Evolutionary conservation across 106 monocot species (phyloP).

Genomic region (Dendrobium chrysotoxum): DNA sequence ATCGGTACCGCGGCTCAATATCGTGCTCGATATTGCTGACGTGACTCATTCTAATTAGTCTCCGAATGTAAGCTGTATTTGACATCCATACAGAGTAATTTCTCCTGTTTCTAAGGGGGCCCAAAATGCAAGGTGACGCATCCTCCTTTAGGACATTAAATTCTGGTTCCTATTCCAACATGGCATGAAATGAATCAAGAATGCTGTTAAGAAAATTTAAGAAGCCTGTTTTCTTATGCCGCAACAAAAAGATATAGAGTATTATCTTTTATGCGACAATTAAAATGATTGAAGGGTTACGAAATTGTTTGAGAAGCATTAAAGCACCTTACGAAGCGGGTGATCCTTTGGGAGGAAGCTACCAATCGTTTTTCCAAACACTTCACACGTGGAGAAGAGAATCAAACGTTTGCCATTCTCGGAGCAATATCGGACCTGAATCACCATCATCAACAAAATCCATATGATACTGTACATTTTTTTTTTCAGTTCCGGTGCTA

Average conservation of each 20-base stretch:
- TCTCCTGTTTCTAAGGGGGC: too few relatives aligned
- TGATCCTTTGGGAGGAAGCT: constrained; percentile 69
- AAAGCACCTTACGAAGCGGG: constrained; percentile 49
- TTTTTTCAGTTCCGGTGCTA: background rate
- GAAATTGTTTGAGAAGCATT: background rate
- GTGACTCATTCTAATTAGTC: too few relatives aligned
- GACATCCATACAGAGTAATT: too few relatives aligned
- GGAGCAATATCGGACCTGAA: constrained; percentile 66
- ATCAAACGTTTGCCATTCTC: constrained; percentile 60
- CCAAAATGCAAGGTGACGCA: too few relatives aligned
- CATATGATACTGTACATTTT: background rate
- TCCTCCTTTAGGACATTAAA: too few relatives aligned
- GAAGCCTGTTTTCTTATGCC: background rate
- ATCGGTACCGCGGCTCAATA: too few relatives aligned
- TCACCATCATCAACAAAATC: background rate
- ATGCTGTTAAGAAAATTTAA: too few relatives aligned
- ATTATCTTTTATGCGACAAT: background rate
- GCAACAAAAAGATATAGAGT: background rate
- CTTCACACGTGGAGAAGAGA: constrained; percentile 71
- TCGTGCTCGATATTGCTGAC: too few relatives aligned
- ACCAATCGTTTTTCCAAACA: constrained; percentile 66
- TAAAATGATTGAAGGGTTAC: background rate
- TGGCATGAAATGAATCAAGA: too few relatives aligned
- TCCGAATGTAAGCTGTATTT: too few relatives aligned
- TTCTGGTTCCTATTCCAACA: too few relatives aligned